Percentiles rank a stretch among this genome's conserved stretches.
These are phyloP conservation scores for Polytrichum formosum DNA, from an alignment of 225 moss, liverwort and hornwort species.

Conservation along the genomic window DNA sequence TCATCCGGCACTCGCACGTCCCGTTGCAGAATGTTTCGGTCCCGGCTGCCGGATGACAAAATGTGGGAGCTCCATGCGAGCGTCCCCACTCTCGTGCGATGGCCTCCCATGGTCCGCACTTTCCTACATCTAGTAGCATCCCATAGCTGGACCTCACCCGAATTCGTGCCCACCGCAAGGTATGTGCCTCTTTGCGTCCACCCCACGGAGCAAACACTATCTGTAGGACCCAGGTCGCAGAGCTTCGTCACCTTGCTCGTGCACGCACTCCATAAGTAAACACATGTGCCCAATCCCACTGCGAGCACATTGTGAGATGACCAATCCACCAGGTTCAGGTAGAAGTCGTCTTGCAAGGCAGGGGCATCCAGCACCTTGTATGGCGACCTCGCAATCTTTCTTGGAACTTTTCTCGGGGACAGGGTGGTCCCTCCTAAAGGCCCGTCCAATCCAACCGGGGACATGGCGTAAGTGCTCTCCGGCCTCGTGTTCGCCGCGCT, in stretches of 20 bases:
- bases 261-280: slow-evolving; percentile 96
- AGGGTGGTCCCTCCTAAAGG: slow-evolving; percentile 53
- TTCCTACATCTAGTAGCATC: slow-evolving; percentile 84
- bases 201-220: slow-evolving; percentile 89
- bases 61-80: slow-evolving; percentile 94
- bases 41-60: slow-evolving; percentile 90
- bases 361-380: slow-evolving; percentile 99
- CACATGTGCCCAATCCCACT: slow-evolving; percentile 92
- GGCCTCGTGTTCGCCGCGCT: slow-evolving; percentile 36
- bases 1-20: slow-evolving; percentile 87
- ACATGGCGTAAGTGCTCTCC: slow-evolving; percentile 63
- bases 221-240: slow-evolving; percentile 81
- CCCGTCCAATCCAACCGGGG: slow-evolving; percentile 59
- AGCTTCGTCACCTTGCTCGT: slow-evolving; percentile 98
- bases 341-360: slow-evolving; percentile 98
- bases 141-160: slow-evolving; percentile 98
- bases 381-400: slow-evolving; percentile 95
- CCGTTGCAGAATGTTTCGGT: slow-evolving; percentile 86
- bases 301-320: slow-evolving; percentile 96
- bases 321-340: slow-evolving; percentile 97
- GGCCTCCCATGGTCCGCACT: slow-evolving; percentile 85
- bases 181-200: slow-evolving; percentile 97
- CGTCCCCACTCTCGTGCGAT: slow-evolving; percentile 87
- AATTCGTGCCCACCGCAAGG: slow-evolving; percentile 90
- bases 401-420: slow-evolving; percentile 78